Evolutionary conservation across 495 filamentous ascomycete genomes (phyloP).

Genomic region (Staphylotrichum longicolle): DNA sequence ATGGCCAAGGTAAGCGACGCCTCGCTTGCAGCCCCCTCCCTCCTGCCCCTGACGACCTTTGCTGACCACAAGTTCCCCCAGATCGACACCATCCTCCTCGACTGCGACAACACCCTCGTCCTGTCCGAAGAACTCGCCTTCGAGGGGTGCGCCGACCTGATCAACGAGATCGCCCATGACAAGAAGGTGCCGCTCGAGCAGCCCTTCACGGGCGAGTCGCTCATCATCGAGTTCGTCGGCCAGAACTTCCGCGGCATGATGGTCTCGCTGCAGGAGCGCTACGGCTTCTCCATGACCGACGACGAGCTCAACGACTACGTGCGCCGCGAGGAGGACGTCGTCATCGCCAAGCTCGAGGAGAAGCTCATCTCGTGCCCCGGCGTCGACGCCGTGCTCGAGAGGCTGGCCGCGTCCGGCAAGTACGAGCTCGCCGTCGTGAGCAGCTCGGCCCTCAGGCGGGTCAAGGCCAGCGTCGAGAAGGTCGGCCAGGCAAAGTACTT

Average conservation of each 20-base stretch:
- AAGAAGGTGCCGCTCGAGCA: conserved; percentile 54
- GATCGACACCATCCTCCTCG: conserved; percentile 68
- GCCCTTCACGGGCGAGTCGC: conserved; percentile 74
- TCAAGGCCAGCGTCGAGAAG: conserved; percentile 77
- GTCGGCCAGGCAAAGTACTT: conserved; percentile 80
- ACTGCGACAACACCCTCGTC: conserved; percentile 98
- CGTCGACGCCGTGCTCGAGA: conserved; percentile 64
- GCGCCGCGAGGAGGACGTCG: conserved; percentile 72
- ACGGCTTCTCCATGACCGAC: conserved; percentile 63
- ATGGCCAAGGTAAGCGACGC: conserved; percentile 20
- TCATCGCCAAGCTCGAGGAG: conserved; percentile 80
- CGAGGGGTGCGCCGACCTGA: conserved; percentile 87
- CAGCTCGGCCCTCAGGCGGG: conserved; percentile 73
- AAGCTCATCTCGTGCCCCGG: conserved; percentile 67
- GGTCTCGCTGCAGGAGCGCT: conserved; percentile 68
- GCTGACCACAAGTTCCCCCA: conserved; percentile 6
- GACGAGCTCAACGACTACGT: conserved; percentile 77
- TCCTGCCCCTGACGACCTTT: neutral
- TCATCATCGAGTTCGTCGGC: conserved; percentile 88
- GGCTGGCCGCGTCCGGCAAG: conserved; percentile 58
- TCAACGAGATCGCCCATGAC: conserved; percentile 81
- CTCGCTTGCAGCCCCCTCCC: neutral
- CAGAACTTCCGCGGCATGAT: conserved; percentile 95
- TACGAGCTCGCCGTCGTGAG: conserved; percentile 83
- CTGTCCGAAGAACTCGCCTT: conserved; percentile 90